Conservation (phyloP, 1,284 basidiomycete species). For the Puccinia novopanici region DNA sequence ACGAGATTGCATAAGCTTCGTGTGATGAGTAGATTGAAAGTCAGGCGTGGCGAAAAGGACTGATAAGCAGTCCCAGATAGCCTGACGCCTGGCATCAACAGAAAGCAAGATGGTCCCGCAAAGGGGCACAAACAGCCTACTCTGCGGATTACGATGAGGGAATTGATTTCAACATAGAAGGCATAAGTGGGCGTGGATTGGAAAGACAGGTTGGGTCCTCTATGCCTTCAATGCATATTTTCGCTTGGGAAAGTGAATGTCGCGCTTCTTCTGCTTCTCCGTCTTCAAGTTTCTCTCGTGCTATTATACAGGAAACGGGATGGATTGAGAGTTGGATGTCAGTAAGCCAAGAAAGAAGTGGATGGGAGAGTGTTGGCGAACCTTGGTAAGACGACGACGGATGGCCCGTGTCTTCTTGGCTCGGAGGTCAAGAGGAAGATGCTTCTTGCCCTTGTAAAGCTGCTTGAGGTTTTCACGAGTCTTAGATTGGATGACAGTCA, state of each 20-base stretch:
- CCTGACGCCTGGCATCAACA: background rate
- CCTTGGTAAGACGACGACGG: conserved; percentile 88
- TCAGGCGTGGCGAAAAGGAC: too few relatives aligned
- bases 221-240: conserved; percentile 72
- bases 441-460: conserved; percentile 97
- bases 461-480: conserved; percentile 93
- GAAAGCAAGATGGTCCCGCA: background rate
- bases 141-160: background rate
- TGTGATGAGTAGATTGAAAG: too few relatives aligned
- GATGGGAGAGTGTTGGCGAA: conserved; percentile 59
- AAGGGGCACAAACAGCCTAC: background rate
- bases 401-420: conserved; percentile 98
- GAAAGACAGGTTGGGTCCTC: conserved; percentile 9
- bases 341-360: background rate
- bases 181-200: background rate
- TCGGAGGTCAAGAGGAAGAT: conserved; percentile 94
- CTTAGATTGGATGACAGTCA: conserved; percentile 99
- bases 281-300: conserved; percentile 81
- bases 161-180: background rate
- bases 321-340: conserved; percentile 52
- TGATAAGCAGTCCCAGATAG: background rate
- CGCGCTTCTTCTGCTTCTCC: conserved; percentile 86
- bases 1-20: too few relatives aligned
- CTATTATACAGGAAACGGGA: conserved; percentile 61
- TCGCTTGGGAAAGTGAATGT: conserved; percentile 79